Evolutionary conservation across 768 basidiomycete genomes (phyloP), one percentile per base, ranked within the genome.

Genomic region (Pisolithus albus): DNA sequence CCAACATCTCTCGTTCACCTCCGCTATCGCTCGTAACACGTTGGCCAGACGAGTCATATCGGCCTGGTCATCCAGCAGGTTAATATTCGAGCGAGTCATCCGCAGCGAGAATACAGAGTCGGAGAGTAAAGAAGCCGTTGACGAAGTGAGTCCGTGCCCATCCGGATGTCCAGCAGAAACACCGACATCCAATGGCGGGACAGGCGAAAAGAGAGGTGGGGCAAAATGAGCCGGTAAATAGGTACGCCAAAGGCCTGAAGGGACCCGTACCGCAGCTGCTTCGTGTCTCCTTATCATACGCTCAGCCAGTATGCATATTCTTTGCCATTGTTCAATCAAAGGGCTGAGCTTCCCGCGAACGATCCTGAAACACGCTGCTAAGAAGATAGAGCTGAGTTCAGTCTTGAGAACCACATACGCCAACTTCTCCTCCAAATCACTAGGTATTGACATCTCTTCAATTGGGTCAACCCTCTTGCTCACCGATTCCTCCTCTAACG

Each of bases 381-480:
- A 30, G 37, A 45, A 56, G n/a, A n/a, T n/a, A 34, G 24, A 36
- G 36, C 43, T 39, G n/a, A 21, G 47, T 26, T 46, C 42, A 9
- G 46, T 32, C 13, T 34, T 34, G 11, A 34, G 28, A 42, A 28
- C 10, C 34, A 54, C 79, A 52, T 71, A 88, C 86, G 77, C 75
- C 51, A 97, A 80, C 64, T 94, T 95, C 46, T 93, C 88, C 54
- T 93, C 91, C 7, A 97, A 74, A 68, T 97, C 92, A 53, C 87
- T 83, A 3, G 95, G 95, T 49, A 97, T 92, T 10, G 82, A 75
- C 88, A 94, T 92, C 69, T 96, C 92, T 62, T 95, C 91, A 15
- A 85, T 72, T 45, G 79, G 75, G 58, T 91, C 90, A 8, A 92
- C 76, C 23, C 84, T 80, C 60, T 88, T 90, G 54, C 83, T 84